Evolutionary conservation across 2,329 filamentous ascomycete species (phyloP).

Genomic region (Dothistroma pini): DNA sequence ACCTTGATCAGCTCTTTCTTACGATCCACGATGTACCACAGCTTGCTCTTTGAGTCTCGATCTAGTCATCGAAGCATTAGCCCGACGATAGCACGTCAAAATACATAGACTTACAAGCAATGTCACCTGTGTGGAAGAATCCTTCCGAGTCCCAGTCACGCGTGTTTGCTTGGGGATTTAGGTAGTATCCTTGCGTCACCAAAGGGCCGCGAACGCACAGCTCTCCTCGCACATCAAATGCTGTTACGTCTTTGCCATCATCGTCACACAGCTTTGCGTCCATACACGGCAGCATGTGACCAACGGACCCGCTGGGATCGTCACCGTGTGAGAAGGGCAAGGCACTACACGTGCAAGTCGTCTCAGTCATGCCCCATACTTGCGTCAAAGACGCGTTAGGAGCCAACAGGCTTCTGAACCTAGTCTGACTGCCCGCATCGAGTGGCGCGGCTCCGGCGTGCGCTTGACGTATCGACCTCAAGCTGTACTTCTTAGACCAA

Average conservation of each 20-base stretch:
- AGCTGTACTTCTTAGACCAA: constrained; percentile 40
- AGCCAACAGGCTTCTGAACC: constrained; percentile 41
- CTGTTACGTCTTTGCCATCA: too few species aligned
- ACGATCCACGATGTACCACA: constrained; percentile 43
- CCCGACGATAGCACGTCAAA: not conserved
- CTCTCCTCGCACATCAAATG: not conserved
- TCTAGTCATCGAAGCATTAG: not conserved
- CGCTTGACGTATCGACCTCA: constrained; percentile 40
- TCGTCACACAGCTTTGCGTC: too few species aligned
- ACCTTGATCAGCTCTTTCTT: too few species aligned
- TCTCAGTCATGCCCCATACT: constrained; percentile 34
- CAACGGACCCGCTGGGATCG: not conserved
- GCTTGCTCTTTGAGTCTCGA: constrained; percentile 31
- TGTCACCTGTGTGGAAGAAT: constrained; percentile 53
- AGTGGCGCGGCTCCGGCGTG: constrained; percentile 47
- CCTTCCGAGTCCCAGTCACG: constrained; percentile 44
- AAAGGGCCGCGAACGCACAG: too few species aligned
- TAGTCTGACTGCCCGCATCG: constrained; percentile 45
- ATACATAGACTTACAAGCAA: constrained; percentile 1
- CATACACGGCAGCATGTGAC: too few species aligned
- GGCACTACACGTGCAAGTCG: too few species aligned
- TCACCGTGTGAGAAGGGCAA: too few species aligned
- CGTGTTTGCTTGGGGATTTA: constrained; percentile 24
- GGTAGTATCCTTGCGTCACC: too few species aligned
- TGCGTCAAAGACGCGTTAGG: constrained; percentile 42